Percentiles rank a stretch among this genome's conserved stretches.
Conservation (phyloP, 192 early-diverging fungal species). For the Backusella macrospora region DNA sequence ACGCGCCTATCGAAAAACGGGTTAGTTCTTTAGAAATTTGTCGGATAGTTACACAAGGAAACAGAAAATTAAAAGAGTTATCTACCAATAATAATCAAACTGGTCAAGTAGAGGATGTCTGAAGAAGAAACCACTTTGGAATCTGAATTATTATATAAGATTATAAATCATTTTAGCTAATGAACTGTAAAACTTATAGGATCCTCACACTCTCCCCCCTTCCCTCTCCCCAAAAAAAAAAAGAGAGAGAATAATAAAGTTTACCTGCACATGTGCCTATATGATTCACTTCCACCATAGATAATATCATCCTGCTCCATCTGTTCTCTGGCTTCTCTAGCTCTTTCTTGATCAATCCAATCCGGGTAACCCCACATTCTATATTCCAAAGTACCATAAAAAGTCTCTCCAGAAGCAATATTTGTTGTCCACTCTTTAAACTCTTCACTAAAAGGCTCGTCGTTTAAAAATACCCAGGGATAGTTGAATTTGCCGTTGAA, state of each 20-base stretch:
- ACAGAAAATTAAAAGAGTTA: constrained; percentile 16
- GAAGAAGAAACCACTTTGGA: constrained; percentile 77
- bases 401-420: constrained; percentile 59
- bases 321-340: constrained; percentile 46
- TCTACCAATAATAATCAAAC: constrained; percentile 87
- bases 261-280: constrained; percentile 74
- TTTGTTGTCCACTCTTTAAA: constrained; percentile 61
- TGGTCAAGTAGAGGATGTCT: constrained; percentile 65
- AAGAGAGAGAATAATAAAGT: constrained; percentile 4
- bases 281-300: constrained; percentile 68
- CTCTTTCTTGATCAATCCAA: constrained; percentile 72
- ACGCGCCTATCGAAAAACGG: constrained; percentile 42
- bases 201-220: not conserved
- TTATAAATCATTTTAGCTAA: not conserved
- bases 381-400: constrained; percentile 49
- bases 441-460: constrained; percentile 68
- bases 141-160: constrained; percentile 38
- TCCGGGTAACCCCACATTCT: constrained; percentile 78
- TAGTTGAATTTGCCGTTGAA: constrained; percentile 82
- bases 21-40: not conserved
- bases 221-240: no score
- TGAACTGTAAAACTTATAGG: not conserved
- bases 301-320: constrained; percentile 59
- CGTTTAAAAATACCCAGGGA: constrained; percentile 89
- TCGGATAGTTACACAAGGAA: not conserved